Conservation (phyloP, 352 stramenopile genomes). For the Aphanomyces astaci region DNA sequence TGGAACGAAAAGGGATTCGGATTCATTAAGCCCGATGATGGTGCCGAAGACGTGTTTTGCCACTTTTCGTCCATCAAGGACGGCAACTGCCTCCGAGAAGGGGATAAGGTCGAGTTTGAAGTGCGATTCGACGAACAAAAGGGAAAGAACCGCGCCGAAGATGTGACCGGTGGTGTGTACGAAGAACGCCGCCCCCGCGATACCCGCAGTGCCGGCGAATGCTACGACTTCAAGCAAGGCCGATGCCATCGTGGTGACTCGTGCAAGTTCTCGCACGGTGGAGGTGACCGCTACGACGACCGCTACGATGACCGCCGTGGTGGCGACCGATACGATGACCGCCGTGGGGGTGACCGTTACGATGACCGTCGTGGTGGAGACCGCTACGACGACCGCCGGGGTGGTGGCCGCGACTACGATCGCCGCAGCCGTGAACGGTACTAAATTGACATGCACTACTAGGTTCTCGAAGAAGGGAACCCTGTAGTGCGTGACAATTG, state of each 20-base stretch:
- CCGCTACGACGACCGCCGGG: slow-evolving; percentile 14
- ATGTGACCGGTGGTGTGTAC: slow-evolving; percentile 19
- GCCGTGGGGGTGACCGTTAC: slow-evolving; percentile 21
- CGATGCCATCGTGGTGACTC: slow-evolving; percentile 23
- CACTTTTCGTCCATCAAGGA: slow-evolving; percentile 23
- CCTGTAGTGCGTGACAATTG: not conserved
- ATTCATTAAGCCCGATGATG: slow-evolving; percentile 23
- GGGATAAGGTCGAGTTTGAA: slow-evolving; percentile 17
- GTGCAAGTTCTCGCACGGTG: slow-evolving; percentile 22
- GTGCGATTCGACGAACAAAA: slow-evolving; percentile 21
- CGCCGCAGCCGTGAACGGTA: slow-evolving; percentile 23
- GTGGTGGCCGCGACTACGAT: slow-evolving; percentile 2
- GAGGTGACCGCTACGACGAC: not conserved
- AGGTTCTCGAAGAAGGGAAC: not conserved
- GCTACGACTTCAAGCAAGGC: slow-evolving; percentile 24
- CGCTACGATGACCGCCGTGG: slow-evolving; percentile 18
- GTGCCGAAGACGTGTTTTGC: slow-evolving; percentile 19
- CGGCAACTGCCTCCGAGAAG: slow-evolving; percentile 22
- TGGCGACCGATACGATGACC: slow-evolving; percentile 21
- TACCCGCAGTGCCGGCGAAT: slow-evolving; percentile 10
- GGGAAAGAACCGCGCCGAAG: slow-evolving; percentile 22
- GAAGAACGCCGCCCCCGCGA: slow-evolving; percentile 15
- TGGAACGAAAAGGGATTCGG: slow-evolving; percentile 25
- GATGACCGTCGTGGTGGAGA: slow-evolving; percentile 20
- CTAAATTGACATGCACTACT: not conserved